A percentile compares a stretch with the other conserved stretches of the same genome.
phyloP scores from a whole-genome alignment of 2,329 filamentous ascomycete genomes.

The Ilyonectria destructans region DNA sequence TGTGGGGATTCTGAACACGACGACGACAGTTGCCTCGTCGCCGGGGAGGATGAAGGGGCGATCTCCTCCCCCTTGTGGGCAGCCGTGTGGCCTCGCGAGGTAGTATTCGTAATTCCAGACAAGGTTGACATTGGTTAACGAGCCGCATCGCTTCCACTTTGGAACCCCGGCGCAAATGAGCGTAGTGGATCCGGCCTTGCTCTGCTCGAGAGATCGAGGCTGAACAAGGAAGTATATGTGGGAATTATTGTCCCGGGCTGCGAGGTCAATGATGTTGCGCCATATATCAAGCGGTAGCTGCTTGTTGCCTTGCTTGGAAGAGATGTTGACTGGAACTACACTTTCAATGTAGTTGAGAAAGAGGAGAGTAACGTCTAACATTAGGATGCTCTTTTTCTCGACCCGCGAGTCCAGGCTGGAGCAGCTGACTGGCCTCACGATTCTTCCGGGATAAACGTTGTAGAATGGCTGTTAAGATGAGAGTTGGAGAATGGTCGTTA shows the following conservation, averaged over 20 bases:
- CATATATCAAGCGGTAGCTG: constrained; percentile 21
- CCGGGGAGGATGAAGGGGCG: constrained; percentile 10
- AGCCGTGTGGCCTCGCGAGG: constrained; percentile 10
- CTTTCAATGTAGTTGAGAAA: background rate
- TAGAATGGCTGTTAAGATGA: background rate
- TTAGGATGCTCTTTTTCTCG: constrained; percentile 15
- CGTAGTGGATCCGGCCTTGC: constrained; percentile 5
- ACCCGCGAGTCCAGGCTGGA: background rate
- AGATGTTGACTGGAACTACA: constrained; percentile 15
- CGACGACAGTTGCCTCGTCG: background rate
- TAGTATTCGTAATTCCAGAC: constrained; percentile 1
- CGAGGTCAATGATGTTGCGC: constrained; percentile 7
- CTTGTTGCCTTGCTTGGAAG: constrained; percentile 11
- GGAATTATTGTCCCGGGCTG: background rate
- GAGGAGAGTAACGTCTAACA: constrained; percentile 12
- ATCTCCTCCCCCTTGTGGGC: background rate
- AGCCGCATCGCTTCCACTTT: background rate
- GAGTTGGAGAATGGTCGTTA: background rate
- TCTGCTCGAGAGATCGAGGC: constrained; percentile 14
- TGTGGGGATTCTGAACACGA: background rate
- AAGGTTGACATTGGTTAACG: background rate
- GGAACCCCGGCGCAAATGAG: constrained; percentile 8
- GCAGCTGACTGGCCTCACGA: constrained; percentile 12
- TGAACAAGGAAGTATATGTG: constrained; percentile 11
- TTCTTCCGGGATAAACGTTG: background rate